Evolutionary conservation across 306 rosid species (phyloP), one percentile per base, ranked within the genome.

Genomic region (Betula pendula): DNA sequence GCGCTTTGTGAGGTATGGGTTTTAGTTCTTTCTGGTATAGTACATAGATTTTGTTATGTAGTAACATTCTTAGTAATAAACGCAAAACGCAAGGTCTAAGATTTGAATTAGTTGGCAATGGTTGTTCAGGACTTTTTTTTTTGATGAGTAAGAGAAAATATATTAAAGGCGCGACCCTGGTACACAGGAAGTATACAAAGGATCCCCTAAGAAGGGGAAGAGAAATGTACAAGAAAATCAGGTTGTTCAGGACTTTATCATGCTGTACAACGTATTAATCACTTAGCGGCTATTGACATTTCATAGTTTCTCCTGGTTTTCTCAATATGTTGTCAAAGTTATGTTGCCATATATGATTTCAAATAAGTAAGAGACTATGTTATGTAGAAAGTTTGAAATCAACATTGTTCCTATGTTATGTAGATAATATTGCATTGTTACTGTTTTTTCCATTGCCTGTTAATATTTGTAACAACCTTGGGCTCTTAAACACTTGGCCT

Each of bases 1-100:
- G 89, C 97, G 96, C 42, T 89, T 92, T 78, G 81, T 95, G 68
- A 89, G 96, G 98, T 95, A 88, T 16, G 52, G 1, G 22, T 68
- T 84, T 67, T 22, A 22, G 70, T 11, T 55, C 58, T 44, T 72
- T 35, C 66, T 38, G 1, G 10, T n/a, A 0, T 4, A 31, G 65
- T 45, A 4, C 24, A 33, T 63, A 45, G 40, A 66, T 7, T 73
- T 3, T 53, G 50, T 69, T 40, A 20, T 56, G 45, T 8, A 9
- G 14, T 29, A 19, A 14, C n/a, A 38, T 66, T 75, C 4, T 66
- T 33, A 12, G 5, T 52, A 29, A 58, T 78, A 22, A 52, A 66
- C 55, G 42, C 35, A 3, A 65, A 66, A 77, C 66, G 27, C 74
- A n/a, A 38, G 16, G 25, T 68, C 40, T 14, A 47, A 70, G 45